These are phyloP conservation scores for Cyberlindnera veronae DNA, from an alignment of 805 yeast genomes.

Conservation along the genomic window DNA sequence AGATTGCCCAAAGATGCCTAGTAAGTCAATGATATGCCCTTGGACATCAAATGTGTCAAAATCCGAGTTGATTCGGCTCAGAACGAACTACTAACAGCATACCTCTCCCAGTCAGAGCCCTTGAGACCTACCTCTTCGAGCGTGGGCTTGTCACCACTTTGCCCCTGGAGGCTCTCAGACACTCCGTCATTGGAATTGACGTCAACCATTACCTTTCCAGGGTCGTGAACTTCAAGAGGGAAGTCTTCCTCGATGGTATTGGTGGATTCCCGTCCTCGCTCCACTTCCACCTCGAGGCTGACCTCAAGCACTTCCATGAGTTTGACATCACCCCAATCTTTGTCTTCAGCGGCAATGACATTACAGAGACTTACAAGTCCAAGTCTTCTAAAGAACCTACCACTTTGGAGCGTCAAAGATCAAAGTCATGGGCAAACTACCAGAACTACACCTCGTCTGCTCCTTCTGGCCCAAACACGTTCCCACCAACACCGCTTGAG, in stretches of 20 bases:
- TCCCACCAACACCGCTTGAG: slow-evolving; percentile 36
- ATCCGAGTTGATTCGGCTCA: no score
- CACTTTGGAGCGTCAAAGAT: slow-evolving; percentile 37
- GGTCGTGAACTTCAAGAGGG: slow-evolving; percentile 57
- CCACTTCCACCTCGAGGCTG: slow-evolving; percentile 52
- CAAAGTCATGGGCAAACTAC: slow-evolving; percentile 42
- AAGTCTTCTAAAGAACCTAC: slow-evolving; percentile 35
- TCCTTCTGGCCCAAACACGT: background rate
- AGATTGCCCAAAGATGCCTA: slow-evolving; percentile 4
- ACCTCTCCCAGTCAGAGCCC: slow-evolving; percentile 45
- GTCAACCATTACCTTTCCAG: slow-evolving; percentile 73
- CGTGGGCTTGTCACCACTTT: slow-evolving; percentile 55
- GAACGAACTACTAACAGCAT: background rate
- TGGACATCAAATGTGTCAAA: background rate
- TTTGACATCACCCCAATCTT: slow-evolving; percentile 73
- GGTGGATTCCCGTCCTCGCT: slow-evolving; percentile 78
- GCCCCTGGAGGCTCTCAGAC: slow-evolving; percentile 61
- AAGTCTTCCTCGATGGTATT: slow-evolving; percentile 67
- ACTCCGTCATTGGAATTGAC: slow-evolving; percentile 77
- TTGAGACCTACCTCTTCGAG: slow-evolving; percentile 69
- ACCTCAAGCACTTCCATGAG: slow-evolving; percentile 56
- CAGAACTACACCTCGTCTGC: no score
- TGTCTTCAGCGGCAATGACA: slow-evolving; percentile 67
- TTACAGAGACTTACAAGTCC: slow-evolving; percentile 32
- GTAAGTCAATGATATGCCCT: slow-evolving; percentile 1